Base-by-base conservation (phyloP, 1,139 yeast species). In the Geotrichum restrictum region DNA sequence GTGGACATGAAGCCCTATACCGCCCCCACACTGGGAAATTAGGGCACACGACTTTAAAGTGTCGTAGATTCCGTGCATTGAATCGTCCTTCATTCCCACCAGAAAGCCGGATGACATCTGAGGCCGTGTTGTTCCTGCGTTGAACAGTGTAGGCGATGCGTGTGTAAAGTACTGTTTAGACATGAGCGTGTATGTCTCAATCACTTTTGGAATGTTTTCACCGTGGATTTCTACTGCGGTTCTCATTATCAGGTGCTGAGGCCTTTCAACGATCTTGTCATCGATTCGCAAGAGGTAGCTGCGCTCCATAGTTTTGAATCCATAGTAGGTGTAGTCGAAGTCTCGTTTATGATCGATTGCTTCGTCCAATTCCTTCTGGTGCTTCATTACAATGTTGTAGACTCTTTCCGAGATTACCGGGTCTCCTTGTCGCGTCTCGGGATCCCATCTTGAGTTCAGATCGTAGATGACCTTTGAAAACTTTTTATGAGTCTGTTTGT, bases 91-190 rank as follows among this genome's bases (percentile, higher is more conserved):
- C 87, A 85, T 83, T 16, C 88, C 89, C 52, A 85, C 79, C 57
- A 85, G 72, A 76, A 85, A 86, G 73, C 94, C 85, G 32, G 91
- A 84, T 36, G 91, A 83, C 79, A 85, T 78, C 67, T 83, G 88
- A 40, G 87, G 83, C 57, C 73, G 75, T 56, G 82, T 83, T 36
- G 91, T 83, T 60, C 93, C 93, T 33, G 93, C 85, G 64, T 85
- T 85, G 74, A 84, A 86, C 57, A 86, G 73, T 6, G 94, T 85
- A 38, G 95, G 94, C 40, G 91, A 83, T 16, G 89, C 93, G 63
- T 85, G 94, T 39, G 85, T 83, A 71, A 85, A 85, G 65, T 75
- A 82, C 65, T 82, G 78, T 64, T 75, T 74, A n/a, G 91, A 83
- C 91, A 85, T 85, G 65, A 82, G 73, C 60, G 81, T 77, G 68